Base-by-base conservation (phyloP, 2,329 filamentous ascomycete species). In the Dothideomycetes sp. region DNA sequence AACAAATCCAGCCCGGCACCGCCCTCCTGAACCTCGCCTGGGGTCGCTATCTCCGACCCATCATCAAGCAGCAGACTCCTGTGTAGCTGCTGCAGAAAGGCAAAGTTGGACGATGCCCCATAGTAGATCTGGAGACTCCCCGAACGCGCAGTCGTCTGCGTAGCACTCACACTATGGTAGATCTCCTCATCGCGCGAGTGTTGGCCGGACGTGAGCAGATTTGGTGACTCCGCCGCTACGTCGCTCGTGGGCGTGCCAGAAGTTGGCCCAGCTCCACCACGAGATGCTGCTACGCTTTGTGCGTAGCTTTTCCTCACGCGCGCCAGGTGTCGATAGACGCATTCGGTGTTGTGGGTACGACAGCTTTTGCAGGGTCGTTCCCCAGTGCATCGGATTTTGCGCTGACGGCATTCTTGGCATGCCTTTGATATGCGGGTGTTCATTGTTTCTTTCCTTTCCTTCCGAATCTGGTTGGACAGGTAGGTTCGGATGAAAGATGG, bases 31-130 rank as follows among this genome's bases (percentile, higher is more conserved):
- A 51, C 47, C 14, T 33, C 31, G 8, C 31, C 31, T 8, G 31
- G 31, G 14, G 31, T 33, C 8, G 31, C 16, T 33, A 17, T 33
- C 14, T 33, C 31, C n/a, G 31, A 14, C 8, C 16, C 31, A 33
- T 33, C 31, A 33, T 33, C 31, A 8, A 17, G 18, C 4, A 57
- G 38, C 9, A 57, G 45, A 15, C 51, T 47, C 12, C 52, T 42
- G 31, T 57, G 54, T 4, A 57, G 38, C 37, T 57, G 54, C 24
- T 56, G 54, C 16, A 56, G 41, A 32, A 57, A 57, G 5, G 54
- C 54, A 17, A 56, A 56, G 24, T 52, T 53, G 3, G 52, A 54
- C 2, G 52, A 53, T 5, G 52, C 48, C 2, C 52, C 51, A 19
- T 54, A 54, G 43, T 50, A 54, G 5, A 54, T 51, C 37, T 52